phyloP scores from a whole-genome alignment of 1,139 yeast species.

The Pichia cactophila region DNA sequence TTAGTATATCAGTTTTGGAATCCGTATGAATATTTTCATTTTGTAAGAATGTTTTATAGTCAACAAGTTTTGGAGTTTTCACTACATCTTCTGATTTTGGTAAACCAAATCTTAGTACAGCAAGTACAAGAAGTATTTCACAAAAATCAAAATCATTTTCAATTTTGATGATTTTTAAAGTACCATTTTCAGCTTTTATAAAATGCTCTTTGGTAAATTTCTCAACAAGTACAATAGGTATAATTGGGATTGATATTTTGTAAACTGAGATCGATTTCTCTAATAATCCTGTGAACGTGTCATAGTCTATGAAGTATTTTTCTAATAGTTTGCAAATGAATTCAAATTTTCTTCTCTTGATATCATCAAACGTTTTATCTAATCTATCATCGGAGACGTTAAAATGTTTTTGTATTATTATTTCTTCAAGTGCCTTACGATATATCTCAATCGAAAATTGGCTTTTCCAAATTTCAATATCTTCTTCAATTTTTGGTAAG shows the following conservation, averaged over 20 bases:
- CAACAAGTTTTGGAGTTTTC: slow-evolving; percentile 5
- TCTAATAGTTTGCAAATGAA: slow-evolving; percentile 13
- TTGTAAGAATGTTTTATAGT: slow-evolving; percentile 8
- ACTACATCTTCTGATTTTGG: slow-evolving; percentile 5
- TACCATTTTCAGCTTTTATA: slow-evolving; percentile 5
- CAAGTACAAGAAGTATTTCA: slow-evolving; percentile 19
- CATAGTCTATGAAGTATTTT: slow-evolving; percentile 12
- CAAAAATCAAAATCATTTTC: slow-evolving; percentile 16
- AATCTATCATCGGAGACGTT: neutral
- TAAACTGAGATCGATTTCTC: slow-evolving; percentile 3
- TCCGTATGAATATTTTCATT: slow-evolving; percentile 10
- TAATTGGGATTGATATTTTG: slow-evolving; percentile 10
- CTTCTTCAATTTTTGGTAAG: slow-evolving; percentile 9
- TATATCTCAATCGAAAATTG: slow-evolving; percentile 9
- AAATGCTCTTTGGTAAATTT: slow-evolving; percentile 12
- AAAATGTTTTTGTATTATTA: slow-evolving; percentile 5
- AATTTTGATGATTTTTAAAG: slow-evolving; percentile 11
- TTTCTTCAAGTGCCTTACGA: slow-evolving; percentile 8
- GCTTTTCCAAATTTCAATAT: slow-evolving; percentile 9
- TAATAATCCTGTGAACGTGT: slow-evolving; percentile 6
- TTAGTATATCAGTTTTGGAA: slow-evolving; percentile 18
- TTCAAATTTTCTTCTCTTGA: slow-evolving; percentile 4
- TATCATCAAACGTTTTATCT: slow-evolving; percentile 4
- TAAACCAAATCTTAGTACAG: slow-evolving; percentile 16
- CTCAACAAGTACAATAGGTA: slow-evolving; percentile 14